Percentiles rank a stretch among this genome's conserved stretches.
Conservation (phyloP, 2,329 filamentous ascomycete genomes). For the Hypoxylon sp. region DNA sequence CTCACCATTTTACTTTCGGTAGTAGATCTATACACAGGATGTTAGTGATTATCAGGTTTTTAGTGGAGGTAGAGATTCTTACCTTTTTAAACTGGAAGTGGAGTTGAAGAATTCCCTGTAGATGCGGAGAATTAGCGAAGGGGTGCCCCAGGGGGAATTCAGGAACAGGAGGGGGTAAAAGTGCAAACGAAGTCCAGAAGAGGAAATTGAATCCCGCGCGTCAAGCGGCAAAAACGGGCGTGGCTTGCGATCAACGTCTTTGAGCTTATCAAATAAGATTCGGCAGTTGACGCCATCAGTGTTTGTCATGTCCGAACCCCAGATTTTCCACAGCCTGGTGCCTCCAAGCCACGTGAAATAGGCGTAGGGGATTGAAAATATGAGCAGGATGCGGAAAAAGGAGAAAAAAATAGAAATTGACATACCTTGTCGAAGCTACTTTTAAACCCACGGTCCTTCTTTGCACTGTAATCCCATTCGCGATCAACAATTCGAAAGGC, state of each 20-base stretch:
- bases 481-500: conserved; percentile 98
- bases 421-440: conserved; percentile 97
- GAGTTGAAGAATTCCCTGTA: conserved; percentile 90
- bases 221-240: conserved; percentile 31
- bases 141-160: conserved; percentile 26
- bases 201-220: conserved; percentile 31
- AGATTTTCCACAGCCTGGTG: conserved; percentile 8
- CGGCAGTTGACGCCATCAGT: conserved; percentile 27
- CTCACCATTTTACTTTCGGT: conserved; percentile 55
- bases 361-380: conserved; percentile 33
- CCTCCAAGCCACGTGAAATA: conserved; percentile 38
- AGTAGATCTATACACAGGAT: conserved; percentile 56
- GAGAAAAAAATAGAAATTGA: conserved; percentile 43
- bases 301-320: conserved; percentile 33
- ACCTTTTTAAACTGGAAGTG: conserved; percentile 99
- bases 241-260: conserved; percentile 34
- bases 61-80: conserved; percentile 48
- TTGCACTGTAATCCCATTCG: conserved; percentile 99
- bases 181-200: conserved; percentile 41
- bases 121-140: conserved; percentile 50
- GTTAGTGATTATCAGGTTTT: conserved; percentile 42
- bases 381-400: conserved; percentile 9
- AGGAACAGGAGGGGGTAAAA: conserved; percentile 37
- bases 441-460: conserved; percentile 92
- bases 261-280: conserved; percentile 33